Percentiles rank a stretch among this genome's conserved stretches.
Conservation (phyloP, 805 yeast species). For the Pichia thaimueangensis region DNA sequence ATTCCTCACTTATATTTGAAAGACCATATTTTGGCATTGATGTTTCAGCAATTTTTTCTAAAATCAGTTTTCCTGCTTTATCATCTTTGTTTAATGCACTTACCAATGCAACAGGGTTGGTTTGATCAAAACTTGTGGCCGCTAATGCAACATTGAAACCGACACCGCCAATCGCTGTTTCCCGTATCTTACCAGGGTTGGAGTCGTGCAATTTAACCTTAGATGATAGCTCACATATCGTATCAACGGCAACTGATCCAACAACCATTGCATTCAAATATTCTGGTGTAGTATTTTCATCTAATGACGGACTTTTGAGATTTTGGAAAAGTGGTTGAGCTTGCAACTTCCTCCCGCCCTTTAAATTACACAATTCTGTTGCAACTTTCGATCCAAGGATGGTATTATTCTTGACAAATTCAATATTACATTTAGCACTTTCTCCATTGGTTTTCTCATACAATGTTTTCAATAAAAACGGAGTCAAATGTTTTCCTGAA, state of each 20-base stretch:
- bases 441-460: slow-evolving; percentile 63
- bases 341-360: slow-evolving; percentile 16
- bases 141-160: slow-evolving; percentile 77
- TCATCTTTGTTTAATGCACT: slow-evolving; percentile 57
- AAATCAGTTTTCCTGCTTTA: slow-evolving; percentile 39
- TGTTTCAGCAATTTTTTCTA: slow-evolving; percentile 22
- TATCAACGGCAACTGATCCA: slow-evolving; percentile 75
- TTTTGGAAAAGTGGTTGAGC: neutral
- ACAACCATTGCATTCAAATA: slow-evolving; percentile 39
- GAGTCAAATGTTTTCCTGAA: slow-evolving; percentile 71
- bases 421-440: slow-evolving; percentile 64
- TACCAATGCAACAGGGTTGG: slow-evolving; percentile 36
- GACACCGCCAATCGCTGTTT: slow-evolving; percentile 71
- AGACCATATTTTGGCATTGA: slow-evolving; percentile 38
- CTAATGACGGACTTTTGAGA: neutral
- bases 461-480: slow-evolving; percentile 61
- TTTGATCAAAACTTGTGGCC: slow-evolving; percentile 16
- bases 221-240: slow-evolving; percentile 43
- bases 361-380: slow-evolving; percentile 36
- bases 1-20: slow-evolving; percentile 15
- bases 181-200: slow-evolving; percentile 53
- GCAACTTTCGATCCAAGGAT: slow-evolving; percentile 64
- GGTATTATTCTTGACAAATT: slow-evolving; percentile 75
- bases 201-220: slow-evolving; percentile 48
- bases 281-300: too few relatives aligned